Evolutionary conservation across 2,329 filamentous ascomycete species (phyloP), one percentile per base, ranked within the genome.

Genomic region (Diaporthe vexans): DNA sequence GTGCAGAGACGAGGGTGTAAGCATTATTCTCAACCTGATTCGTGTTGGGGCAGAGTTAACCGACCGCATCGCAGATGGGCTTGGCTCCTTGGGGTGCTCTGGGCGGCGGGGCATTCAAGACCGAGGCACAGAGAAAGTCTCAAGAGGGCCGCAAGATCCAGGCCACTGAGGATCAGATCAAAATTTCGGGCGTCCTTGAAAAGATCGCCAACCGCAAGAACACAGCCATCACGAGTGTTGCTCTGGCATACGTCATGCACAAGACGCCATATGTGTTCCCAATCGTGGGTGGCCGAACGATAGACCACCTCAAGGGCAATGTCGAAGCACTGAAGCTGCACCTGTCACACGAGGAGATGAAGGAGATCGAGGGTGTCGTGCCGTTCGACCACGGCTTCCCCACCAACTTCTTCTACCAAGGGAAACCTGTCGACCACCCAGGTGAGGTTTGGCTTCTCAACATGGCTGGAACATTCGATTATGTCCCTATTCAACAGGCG

Each of bases 251-350:
- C 79, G 91, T 95, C 19, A 88, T 94, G 87, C 88, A 91, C 77
- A 94, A 95, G 83, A 85, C 91, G 0, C 89, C 92, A 0, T 91
- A 94, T 78, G 91, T 95, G 17, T 94, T 94, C 79, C 94, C 94
- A 1, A 91, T 95, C 54, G 86, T 94, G 6, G 93, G 93, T 15
- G 91, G 92, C 0, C 88, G 93, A 15, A 94, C 91, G 78, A 81
- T 94, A 13, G 90, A 92, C 67, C 93, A 95, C 79, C 84, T 95
- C 54, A 89, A 91, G 79, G 87, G 86, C 73, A 95, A 94, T 78
- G 92, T 95, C 77, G 89, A 92, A 78, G 91, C 92, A 0, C 85
- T 95, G 51, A 86, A 85, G 1, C 83, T 95, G 56, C 83, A 87
- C 72, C 84, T 95, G 48, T 88, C 84, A 0, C 80, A 85, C 0